A percentile compares a stretch with the other conserved stretches of the same genome.
Conservation (phyloP, 176 grass and related monocot species). For the Aegilops longissima region DNA sequence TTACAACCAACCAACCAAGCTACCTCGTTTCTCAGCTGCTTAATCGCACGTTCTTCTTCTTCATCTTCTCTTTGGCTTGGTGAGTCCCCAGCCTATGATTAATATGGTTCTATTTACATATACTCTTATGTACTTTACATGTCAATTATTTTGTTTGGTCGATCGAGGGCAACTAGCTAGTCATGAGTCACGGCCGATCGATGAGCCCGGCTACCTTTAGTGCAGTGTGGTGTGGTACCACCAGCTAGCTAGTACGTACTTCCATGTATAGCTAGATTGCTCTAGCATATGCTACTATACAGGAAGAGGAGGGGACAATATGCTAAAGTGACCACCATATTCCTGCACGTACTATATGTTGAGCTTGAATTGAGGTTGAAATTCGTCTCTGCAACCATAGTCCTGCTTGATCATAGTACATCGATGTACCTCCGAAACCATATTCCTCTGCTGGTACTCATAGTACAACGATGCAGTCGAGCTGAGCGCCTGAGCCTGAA, state of each 20-base stretch:
- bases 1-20: no score
- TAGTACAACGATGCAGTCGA: neutral
- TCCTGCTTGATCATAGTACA: no score
- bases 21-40: neutral
- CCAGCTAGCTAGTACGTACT: neutral
- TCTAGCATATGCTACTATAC: neutral
- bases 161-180: no score
- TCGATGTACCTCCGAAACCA: no score
- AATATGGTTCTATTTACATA: neutral
- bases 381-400: no score
- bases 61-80: neutral
- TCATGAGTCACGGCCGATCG: no score
- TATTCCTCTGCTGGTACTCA: no score
- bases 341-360: neutral
- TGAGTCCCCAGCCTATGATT: conserved; percentile 12
- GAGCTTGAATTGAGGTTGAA: no score
- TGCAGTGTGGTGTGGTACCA: neutral
- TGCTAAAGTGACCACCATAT: neutral
- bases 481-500: no score
- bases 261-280: neutral
- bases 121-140: neutral
- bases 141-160: neutral
- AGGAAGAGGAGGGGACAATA: neutral
- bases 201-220: no score
- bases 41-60: neutral